Conservation (phyloP, 345 rosid species). For the Hypericum perforatum region DNA sequence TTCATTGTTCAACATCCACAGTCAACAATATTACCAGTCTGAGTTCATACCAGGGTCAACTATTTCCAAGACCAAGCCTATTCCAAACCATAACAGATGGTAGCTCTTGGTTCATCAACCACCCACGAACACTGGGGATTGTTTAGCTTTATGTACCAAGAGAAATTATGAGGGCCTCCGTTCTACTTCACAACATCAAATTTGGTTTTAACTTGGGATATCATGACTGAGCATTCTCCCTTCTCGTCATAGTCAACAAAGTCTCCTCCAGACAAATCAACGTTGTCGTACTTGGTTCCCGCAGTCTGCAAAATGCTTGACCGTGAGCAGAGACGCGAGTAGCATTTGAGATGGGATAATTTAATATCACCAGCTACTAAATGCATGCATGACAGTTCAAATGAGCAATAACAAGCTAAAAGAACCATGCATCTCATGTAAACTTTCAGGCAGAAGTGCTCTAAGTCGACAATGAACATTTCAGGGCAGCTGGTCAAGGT, state of each 20-base stretch:
- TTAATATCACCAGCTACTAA: too few relatives aligned
- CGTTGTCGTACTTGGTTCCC: slow-evolving; percentile 54
- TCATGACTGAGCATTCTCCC: slow-evolving; percentile 79
- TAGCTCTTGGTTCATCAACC: slow-evolving; percentile 11
- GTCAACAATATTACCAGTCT: too few relatives aligned
- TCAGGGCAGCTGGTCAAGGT: too few relatives aligned
- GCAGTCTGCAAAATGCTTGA: slow-evolving; percentile 25
- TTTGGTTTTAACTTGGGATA: slow-evolving; percentile 59
- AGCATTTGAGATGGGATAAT: too few relatives aligned
- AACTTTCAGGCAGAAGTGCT: too few relatives aligned
- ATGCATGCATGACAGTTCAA: too few relatives aligned
- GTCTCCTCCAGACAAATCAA: slow-evolving; percentile 70
- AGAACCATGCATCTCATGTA: too few relatives aligned
- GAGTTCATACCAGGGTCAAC: too few relatives aligned
- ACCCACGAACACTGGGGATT: neutral
- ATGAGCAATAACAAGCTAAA: too few relatives aligned
- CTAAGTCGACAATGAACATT: too few relatives aligned
- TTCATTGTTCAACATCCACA: too few relatives aligned
- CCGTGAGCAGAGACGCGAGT: slow-evolving; percentile 12
- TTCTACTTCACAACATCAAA: slow-evolving; percentile 57
- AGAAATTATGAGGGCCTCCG: slow-evolving; percentile 2
- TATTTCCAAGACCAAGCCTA: too few relatives aligned
- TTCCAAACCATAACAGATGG: neutral
- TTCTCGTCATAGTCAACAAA: slow-evolving; percentile 74
- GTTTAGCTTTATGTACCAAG: slow-evolving; percentile 18